These are phyloP conservation scores for Ustilago crameri DNA, from an alignment of 1,284 basidiomycete genomes.

Conservation along the genomic window DNA sequence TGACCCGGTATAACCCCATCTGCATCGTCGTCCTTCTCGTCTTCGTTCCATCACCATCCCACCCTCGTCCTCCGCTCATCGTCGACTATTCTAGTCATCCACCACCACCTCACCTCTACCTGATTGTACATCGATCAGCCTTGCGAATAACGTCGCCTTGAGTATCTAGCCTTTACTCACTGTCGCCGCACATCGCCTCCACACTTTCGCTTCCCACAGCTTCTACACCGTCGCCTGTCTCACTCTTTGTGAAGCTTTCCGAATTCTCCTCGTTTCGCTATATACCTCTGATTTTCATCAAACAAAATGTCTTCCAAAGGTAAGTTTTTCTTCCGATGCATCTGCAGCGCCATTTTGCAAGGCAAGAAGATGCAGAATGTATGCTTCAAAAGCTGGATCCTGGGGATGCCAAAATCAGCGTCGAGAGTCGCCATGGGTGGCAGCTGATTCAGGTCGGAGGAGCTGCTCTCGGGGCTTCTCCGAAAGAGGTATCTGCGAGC, in stretches of 20 bases:
- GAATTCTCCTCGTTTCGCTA: neutral
- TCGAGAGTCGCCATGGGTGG: too few relatives aligned
- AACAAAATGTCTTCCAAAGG: constrained; percentile 54
- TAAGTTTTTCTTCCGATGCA: constrained; percentile 20
- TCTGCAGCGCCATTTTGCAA: neutral
- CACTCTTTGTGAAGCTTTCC: constrained; percentile 2
- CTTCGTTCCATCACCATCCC: constrained; percentile 21
- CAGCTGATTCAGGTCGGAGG: too few relatives aligned
- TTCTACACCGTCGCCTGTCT: constrained; percentile 1
- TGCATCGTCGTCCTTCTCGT: neutral
- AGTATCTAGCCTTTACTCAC: constrained; percentile 55
- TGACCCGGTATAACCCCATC: constrained; percentile 7
- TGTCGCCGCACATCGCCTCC: constrained; percentile 32
- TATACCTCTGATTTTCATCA: constrained; percentile 25
- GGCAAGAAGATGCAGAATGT: neutral
- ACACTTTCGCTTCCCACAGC: constrained; percentile 1
- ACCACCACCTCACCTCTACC: constrained; percentile 2
- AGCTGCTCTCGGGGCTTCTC: too few relatives aligned
- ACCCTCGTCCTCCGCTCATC: neutral
- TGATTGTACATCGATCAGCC: constrained; percentile 19
- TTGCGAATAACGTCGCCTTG: constrained; percentile 28
- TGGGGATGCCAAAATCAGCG: neutral
- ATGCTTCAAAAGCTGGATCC: neutral
- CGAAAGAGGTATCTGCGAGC: neutral
- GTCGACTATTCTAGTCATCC: constrained; percentile 8